A percentile compares a stretch with the other conserved stretches of the same genome.
Conservation (phyloP, 208 protist species). For the Crithidia sp. region DNA sequence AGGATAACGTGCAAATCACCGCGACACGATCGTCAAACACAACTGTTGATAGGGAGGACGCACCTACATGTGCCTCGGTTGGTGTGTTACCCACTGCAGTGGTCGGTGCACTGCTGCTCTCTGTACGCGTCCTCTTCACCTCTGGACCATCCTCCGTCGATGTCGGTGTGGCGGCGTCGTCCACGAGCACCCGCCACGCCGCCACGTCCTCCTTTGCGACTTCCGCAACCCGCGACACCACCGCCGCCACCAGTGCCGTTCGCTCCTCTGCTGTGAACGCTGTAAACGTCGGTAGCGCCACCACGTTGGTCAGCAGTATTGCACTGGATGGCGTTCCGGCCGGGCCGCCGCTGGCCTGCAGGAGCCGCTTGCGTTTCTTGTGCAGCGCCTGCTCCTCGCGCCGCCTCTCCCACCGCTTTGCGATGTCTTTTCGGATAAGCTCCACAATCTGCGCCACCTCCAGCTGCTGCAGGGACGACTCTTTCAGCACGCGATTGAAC, state of each 20-base stretch:
- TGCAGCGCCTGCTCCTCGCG: slow-evolving; percentile 54
- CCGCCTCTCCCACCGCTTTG: slow-evolving; percentile 60
- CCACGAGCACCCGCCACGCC: slow-evolving; percentile 45
- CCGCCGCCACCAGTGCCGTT: slow-evolving; percentile 31
- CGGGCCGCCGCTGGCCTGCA: slow-evolving; percentile 36
- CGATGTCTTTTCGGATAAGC: slow-evolving; percentile 68
- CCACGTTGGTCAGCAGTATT: slow-evolving; percentile 75
- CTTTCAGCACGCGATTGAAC: slow-evolving; percentile 83
- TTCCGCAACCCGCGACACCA: slow-evolving; percentile 48
- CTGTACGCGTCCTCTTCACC: slow-evolving; percentile 9
- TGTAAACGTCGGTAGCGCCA: slow-evolving; percentile 31
- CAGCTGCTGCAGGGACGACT: slow-evolving; percentile 63
- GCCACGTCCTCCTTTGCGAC: slow-evolving; percentile 44
- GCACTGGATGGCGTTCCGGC: slow-evolving; percentile 54
- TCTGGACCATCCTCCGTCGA: background rate
- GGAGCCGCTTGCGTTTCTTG: slow-evolving; percentile 73
- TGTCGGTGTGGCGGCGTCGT: slow-evolving; percentile 26
- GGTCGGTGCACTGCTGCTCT: background rate
- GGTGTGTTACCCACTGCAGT: no score
- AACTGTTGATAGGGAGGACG: no score
- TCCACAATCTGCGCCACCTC: slow-evolving; percentile 56
- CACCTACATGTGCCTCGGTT: no score
- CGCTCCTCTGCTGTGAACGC: slow-evolving; percentile 19
- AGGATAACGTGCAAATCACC: slow-evolving; percentile 56
- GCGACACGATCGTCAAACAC: slow-evolving; percentile 71